Evolutionary conservation across 1,284 basidiomycete genomes (phyloP), one percentile per base, ranked within the genome.

Genomic region (Heliocybe sulcata): DNA sequence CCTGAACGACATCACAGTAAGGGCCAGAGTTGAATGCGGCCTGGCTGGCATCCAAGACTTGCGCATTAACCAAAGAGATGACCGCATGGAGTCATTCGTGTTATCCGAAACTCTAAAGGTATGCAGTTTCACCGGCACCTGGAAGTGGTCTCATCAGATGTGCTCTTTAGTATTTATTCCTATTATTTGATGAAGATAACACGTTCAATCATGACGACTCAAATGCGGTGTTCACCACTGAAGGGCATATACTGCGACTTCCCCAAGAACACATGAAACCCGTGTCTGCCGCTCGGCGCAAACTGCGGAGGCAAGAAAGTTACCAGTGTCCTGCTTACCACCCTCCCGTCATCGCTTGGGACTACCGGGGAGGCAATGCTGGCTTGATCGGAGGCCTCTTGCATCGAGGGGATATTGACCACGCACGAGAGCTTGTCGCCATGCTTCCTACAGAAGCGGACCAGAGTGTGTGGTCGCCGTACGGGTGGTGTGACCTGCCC

Each of bases 81-180:
- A 96, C 65, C 79, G 94, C 56, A 96, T 96, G 94, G 93, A 96
- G 68, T 94, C 90, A 1, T 96, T 96, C 67, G 83, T 85, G 9
- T 77, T 96, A 20, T 94, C 92, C 2, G 94, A 94, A 72, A 94
- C 92, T 1, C 73, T 95, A 51, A 95, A 94, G 76, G 92, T 89
- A 58, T 38, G 75, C 50, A 45, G 27, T 52, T 2, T 26, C 51
- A 47, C 1, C 38, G 49, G 16, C 3, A 23, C 29, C 20, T 26
- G 27, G 19, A 52, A 16, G 38, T 4, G 3, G 38, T 26, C 47
- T 51, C 52, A 2, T 26, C 10, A 4, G 10, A 16, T 4, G 6
- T 33, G 26, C 11, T 2, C 23, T 16, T 4, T 58, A 96, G 90
- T 96, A 97, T 72, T 78, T 97, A 12, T 97, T 85, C 70, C 78